Conservation (phyloP, 78 protist genomes). For the Chrysochromulina tobinii region DNA sequence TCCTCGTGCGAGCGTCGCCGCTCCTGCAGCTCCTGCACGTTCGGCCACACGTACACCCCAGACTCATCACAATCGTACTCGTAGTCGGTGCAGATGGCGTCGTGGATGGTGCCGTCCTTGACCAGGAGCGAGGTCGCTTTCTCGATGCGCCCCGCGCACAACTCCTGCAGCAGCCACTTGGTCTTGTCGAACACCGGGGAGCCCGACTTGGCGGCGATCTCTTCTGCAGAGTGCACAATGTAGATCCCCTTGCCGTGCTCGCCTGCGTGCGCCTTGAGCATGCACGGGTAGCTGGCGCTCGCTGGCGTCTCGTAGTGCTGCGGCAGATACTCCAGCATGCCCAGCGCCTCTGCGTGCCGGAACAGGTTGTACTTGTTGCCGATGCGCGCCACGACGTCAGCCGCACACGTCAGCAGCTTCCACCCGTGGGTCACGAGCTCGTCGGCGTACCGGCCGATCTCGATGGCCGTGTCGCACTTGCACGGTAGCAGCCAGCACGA, state of each 20-base stretch:
- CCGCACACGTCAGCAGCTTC: neutral
- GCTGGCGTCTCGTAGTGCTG: neutral
- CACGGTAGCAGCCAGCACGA: neutral
- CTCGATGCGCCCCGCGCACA: neutral
- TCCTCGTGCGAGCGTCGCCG: neutral
- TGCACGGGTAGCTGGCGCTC: neutral
- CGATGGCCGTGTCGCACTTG: neutral
- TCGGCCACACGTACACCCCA: neutral
- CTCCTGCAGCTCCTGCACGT: neutral
- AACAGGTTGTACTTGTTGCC: neutral
- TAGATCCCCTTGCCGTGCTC: neutral
- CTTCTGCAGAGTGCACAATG: neutral
- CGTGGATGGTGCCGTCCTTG: neutral
- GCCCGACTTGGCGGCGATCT: neutral
- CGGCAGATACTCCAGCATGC: neutral
- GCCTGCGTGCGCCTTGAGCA: neutral
- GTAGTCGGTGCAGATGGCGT: neutral
- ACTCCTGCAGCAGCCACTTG: neutral
- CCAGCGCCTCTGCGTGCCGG: neutral
- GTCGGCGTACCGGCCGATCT: neutral
- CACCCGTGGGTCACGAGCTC: neutral
- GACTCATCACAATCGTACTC: neutral
- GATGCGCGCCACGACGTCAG: neutral
- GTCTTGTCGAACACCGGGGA: neutral
- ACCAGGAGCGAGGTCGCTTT: neutral